phyloP scores from a whole-genome alignment of 2,329 filamentous ascomycete species.

The Fusarium sarcochroum region DNA sequence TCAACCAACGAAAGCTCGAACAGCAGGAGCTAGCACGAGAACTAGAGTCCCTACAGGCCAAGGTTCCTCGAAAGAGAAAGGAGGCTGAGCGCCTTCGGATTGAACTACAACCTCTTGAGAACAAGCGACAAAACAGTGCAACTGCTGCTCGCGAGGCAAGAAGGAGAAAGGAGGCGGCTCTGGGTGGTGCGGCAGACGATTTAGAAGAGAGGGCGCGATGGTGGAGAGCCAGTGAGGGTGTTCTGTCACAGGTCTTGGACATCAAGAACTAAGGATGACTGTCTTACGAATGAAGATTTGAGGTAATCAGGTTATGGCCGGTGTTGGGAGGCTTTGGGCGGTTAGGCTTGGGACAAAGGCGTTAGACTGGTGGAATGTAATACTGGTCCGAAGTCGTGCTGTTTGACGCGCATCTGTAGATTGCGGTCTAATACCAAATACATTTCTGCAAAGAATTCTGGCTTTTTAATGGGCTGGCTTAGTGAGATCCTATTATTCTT shows the following conservation, averaged over 20 bases:
- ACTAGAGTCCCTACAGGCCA: conserved; percentile 73
- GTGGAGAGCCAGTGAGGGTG: conserved; percentile 78
- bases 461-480: too few species aligned
- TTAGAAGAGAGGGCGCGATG: conserved; percentile 82
- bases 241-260: conserved; percentile 74
- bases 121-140: conserved; percentile 74
- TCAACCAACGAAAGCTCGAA: conserved; percentile 66
- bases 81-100: conserved; percentile 76
- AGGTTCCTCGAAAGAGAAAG: conserved; percentile 74
- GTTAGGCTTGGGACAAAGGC: conserved; percentile 23
- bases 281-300: conserved; percentile 1
- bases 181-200: conserved; percentile 78
- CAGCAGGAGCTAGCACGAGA: conserved; percentile 72
- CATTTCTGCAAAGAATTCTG: background rate
- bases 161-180: conserved; percentile 74
- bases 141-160: conserved; percentile 79
- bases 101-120: conserved; percentile 78
- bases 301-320: conserved; percentile 2
- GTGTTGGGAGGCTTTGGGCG: conserved; percentile 29
- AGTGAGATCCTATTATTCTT: too few species aligned
- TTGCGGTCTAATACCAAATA: background rate
- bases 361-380: conserved; percentile 16
- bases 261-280: conserved; percentile 57
- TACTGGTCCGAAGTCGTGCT: background rate
- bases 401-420: background rate